Evolutionary conservation across 2,329 filamentous ascomycete genomes (phyloP).

Genomic region (Ascosphaera aggregata): DNA sequence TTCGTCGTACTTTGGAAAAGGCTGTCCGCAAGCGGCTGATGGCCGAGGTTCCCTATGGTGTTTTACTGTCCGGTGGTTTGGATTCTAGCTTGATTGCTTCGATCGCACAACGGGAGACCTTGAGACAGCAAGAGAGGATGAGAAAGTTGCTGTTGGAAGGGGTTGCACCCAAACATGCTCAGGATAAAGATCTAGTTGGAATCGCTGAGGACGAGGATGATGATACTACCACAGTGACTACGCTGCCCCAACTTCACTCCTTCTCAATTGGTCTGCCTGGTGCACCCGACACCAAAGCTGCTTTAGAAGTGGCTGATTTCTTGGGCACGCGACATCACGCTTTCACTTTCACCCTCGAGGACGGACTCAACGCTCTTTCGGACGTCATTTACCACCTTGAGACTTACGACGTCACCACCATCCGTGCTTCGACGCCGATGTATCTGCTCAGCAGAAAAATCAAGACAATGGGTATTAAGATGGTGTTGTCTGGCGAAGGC

Average conservation of each 20-base stretch:
- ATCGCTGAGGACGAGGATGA: constrained; percentile 91
- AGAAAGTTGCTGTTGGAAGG: constrained; percentile 3
- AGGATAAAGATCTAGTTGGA: constrained; percentile 21
- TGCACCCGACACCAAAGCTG: constrained; percentile 79
- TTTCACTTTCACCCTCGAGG: constrained; percentile 95
- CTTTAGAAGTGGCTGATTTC: constrained; percentile 83
- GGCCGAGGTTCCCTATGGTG: constrained; percentile 96
- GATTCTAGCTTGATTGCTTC: constrained; percentile 90
- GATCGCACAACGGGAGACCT: constrained; percentile 82
- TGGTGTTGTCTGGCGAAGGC: constrained; percentile 93
- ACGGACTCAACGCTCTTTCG: constrained; percentile 85
- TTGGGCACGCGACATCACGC: constrained; percentile 94
- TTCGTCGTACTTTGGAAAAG: constrained; percentile 66
- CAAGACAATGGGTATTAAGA: constrained; percentile 98
- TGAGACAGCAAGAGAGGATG: constrained; percentile 36
- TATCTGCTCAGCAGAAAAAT: constrained; percentile 95
- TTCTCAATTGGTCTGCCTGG: constrained; percentile 94
- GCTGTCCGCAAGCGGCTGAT: constrained; percentile 91
- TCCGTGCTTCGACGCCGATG: constrained; percentile 96
- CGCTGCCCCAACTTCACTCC: constrained; percentile 87
- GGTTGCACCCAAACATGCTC: constrained; percentile 16
- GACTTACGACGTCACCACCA: constrained; percentile 94
- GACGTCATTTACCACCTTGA: constrained; percentile 98
- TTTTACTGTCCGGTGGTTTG: constrained; percentile 79
- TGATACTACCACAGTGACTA: constrained; percentile 69